Percentiles rank a stretch among this genome's conserved stretches.
Evolutionary conservation across 306 rosid genomes (phyloP).

Genomic region (Castanopsis chinensis): DNA sequence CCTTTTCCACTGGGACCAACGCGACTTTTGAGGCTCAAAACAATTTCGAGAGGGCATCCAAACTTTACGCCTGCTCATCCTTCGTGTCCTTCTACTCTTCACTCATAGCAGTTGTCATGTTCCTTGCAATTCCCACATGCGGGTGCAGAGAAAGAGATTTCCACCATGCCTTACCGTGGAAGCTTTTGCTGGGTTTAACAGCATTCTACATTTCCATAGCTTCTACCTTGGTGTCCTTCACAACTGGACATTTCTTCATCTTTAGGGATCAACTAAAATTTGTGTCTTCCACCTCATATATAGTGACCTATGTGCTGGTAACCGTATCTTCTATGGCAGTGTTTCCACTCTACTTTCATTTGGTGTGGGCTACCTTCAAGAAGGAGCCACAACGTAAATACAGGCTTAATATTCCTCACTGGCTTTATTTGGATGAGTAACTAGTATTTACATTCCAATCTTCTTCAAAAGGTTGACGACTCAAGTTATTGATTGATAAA

Average conservation of each 20-base stretch:
- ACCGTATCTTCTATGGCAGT: slow-evolving; percentile 37
- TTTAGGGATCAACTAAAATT: slow-evolving; percentile 22
- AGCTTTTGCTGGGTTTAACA: slow-evolving; percentile 34
- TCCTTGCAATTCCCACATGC: slow-evolving; percentile 46
- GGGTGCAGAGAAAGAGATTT: slow-evolving; percentile 40
- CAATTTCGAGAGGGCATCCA: slow-evolving; percentile 12
- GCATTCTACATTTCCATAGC: slow-evolving; percentile 45
- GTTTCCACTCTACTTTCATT: slow-evolving; percentile 43
- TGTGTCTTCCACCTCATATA: slow-evolving; percentile 23
- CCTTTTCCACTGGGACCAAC: slow-evolving; percentile 34
- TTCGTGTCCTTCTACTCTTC: slow-evolving; percentile 47
- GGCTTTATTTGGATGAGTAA: no score
- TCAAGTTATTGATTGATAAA: no score
- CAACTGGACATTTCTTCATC: slow-evolving; percentile 41
- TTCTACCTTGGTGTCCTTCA: slow-evolving; percentile 40
- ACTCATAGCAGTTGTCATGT: slow-evolving; percentile 40
- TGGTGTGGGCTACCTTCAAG: slow-evolving; percentile 25
- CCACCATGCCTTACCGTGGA: slow-evolving; percentile 22
- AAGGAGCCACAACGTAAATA: slow-evolving; percentile 19
- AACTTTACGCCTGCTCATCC: slow-evolving; percentile 28
- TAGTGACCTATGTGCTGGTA: slow-evolving; percentile 30
- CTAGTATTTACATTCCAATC: no score
- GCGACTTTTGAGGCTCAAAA: slow-evolving; percentile 25
- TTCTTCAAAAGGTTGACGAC: no score
- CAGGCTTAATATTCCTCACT: not conserved